Evolutionary conservation across 768 basidiomycete species (phyloP).

Genomic region (Auriculariales sp.): DNA sequence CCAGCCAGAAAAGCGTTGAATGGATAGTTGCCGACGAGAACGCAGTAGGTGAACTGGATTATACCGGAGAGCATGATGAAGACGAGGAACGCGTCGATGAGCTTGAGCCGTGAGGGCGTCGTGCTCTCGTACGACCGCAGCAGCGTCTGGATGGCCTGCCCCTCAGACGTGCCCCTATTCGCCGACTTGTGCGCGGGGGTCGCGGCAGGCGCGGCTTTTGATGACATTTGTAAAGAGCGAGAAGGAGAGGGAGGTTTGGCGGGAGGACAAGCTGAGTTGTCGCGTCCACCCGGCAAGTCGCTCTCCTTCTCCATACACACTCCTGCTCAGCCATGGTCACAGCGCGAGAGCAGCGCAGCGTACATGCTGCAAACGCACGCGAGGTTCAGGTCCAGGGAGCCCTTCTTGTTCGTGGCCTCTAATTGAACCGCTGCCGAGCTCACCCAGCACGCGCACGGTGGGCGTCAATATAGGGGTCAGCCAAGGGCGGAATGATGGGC

Average conservation of each 20-base stretch:
- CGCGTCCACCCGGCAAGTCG: no score
- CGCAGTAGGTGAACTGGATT: conserved; percentile 81
- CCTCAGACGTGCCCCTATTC: background rate
- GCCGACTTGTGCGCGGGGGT: background rate
- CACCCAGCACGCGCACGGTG: no score
- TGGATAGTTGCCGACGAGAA: conserved; percentile 83
- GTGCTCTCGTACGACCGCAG: conserved; percentile 65
- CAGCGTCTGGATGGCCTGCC: conserved; percentile 32
- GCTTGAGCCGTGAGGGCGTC: conserved; percentile 77
- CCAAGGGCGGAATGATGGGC: conserved; percentile 37
- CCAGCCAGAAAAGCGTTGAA: conserved; percentile 96
- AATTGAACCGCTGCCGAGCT: background rate
- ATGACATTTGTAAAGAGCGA: conserved; percentile 12
- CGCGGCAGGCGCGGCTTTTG: background rate
- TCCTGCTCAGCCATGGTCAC: no score
- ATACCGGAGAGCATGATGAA: conserved; percentile 88
- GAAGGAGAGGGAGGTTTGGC: conserved; percentile 5
- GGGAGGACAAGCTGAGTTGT: background rate
- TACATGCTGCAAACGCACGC: background rate
- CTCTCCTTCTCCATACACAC: no score
- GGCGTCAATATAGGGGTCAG: conserved; percentile 44
- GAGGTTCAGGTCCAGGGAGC: background rate
- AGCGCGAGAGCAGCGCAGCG: no score
- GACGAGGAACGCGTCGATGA: conserved; percentile 83
- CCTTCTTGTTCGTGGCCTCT: background rate